Conservation (phyloP, 345 rosid genomes). For the Linum lewisii region DNA sequence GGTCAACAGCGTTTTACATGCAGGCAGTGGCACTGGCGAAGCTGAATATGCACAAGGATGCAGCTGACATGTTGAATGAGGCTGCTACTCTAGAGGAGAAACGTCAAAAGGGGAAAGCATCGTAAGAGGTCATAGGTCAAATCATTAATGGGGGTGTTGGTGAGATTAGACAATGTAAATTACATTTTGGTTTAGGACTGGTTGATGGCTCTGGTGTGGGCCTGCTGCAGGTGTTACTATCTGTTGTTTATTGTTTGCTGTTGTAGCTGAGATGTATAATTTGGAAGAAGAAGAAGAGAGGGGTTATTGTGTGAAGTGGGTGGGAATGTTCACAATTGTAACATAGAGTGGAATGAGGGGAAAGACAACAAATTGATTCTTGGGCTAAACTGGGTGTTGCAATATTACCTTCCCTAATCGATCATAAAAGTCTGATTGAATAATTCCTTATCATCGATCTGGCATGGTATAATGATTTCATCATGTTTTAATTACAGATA, state of each 20-base stretch:
- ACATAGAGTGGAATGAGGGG: slow-evolving; percentile 11
- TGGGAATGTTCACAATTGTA: slow-evolving; percentile 23
- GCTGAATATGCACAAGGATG: slow-evolving; percentile 19
- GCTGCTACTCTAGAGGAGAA: slow-evolving; percentile 11
- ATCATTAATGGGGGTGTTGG: background rate
- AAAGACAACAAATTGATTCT: background rate
- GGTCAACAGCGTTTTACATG: slow-evolving; percentile 14
- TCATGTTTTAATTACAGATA: too few species aligned
- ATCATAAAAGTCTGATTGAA: slow-evolving; percentile 16
- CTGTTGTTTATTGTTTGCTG: background rate
- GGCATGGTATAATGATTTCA: too few species aligned
- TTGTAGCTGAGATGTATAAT: background rate
- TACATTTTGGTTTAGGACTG: background rate
- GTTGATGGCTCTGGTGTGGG: background rate
- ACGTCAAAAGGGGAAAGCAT: slow-evolving; percentile 4
- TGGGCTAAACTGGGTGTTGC: slow-evolving; percentile 9
- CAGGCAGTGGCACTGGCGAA: slow-evolving; percentile 12
- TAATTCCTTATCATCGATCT: slow-evolving; percentile 7
- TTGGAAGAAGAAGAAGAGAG: background rate
- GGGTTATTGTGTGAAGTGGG: background rate
- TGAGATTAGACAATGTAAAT: background rate
- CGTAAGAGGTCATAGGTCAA: background rate
- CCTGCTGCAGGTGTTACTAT: too few species aligned
- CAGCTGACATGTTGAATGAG: slow-evolving; percentile 19
- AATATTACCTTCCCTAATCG: slow-evolving; percentile 4